Base-by-base conservation (phyloP, 1,139 yeast genomes). In the Nakaseomyces delphensis region DNA sequence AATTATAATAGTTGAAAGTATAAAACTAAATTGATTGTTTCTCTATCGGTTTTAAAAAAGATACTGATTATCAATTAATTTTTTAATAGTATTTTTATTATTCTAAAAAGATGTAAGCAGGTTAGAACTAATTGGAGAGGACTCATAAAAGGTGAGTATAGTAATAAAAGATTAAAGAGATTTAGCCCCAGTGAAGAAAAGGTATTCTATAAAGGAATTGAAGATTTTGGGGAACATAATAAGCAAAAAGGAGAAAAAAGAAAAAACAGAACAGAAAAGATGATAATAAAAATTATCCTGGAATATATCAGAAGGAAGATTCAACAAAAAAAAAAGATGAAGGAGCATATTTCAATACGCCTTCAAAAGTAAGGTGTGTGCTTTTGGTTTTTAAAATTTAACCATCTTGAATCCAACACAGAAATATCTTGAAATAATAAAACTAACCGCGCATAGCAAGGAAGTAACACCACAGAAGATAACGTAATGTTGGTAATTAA, bases 391-490 rank as follows among this genome's bases (percentile, higher is more conserved):
- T 41, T 44, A 52, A 30, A 52, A 51, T 36, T 43, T 50, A n/a
- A 36, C 43, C 45, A 44, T 45, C 23, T 43, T 48, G 35, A 48
- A 45, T 2, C 59, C 59, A 16, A 54, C 55, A 20, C 48, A 48
- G 30, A 48, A 50, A 18, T 47, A 45, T 46, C 57, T 55, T 14
- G 60, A 55, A 9, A 56, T 41, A 18, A 51, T 43, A 38, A 45
- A 52, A 27, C 50, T 49, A 8, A 44, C 18, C 5, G 52, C 54
- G 42, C 54, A 46, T 6, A 45, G 48, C 14, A 45, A 27, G 19
- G 54, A 42, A 13, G 54, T 43, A 1, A 49, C 45, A 36, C 51
- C 56, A 44, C 55, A 52, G 45, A 51, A 56, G 6, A 56, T 49
- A 14, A 54, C 49, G 39, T 48, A 56, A 44, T 53, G 48, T 36